Base-by-base conservation (phyloP, 768 basidiomycete species). In the Leccinum boreale region DNA sequence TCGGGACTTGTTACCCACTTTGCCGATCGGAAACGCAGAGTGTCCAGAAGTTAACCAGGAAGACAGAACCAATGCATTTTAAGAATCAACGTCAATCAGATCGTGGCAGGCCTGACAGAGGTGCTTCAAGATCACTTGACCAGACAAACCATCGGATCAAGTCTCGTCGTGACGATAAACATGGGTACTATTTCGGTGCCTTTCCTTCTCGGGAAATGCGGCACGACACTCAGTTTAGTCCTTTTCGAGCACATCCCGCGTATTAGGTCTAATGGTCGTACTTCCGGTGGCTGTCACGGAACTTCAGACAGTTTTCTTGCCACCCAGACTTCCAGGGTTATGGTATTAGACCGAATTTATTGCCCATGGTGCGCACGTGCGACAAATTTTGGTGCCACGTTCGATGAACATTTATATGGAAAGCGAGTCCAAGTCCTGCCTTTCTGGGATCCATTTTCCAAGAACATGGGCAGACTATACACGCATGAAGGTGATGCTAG, bases 281-380 rank as follows among this genome's bases (percentile, higher is more conserved):
- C 53, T 28, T 12, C 50, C 21, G 56, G 52, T 47, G 47, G 52
- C 26, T 28, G 31, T 31, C 55, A 53, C 52, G 24, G 26, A 50
- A 56, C 54, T 85, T 86, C 71, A 75, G 83, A 59, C 86, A 86
- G 65, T 87, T 86, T 65, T 81, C 84, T 17, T 86, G 82, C 69
- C 74, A 78, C 47, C 73, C 76, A 31, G 60, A 67, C n/a, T 75
- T 77, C 64, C 85, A 84, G 70, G 75, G 79, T 21, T 76, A 64
- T 59, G 84, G 84, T 24, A 74, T 87, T 58, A 84, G 82, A 33
- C 78, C 80, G 24, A 69, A 65, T 50, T 74, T 85, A 46, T 71
- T 89, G 39, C 60, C 51, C 67, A 50, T 68, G 78, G n/a, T 74
- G 80, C 50, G 63, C 77, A 51, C 74, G 73, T 19, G 79, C 73